A percentile compares a stretch with the other conserved stretches of the same genome.
Evolutionary conservation across 371 early-diverging fungal species (phyloP).

Genomic region (Syncephalastrum contaminatum): DNA sequence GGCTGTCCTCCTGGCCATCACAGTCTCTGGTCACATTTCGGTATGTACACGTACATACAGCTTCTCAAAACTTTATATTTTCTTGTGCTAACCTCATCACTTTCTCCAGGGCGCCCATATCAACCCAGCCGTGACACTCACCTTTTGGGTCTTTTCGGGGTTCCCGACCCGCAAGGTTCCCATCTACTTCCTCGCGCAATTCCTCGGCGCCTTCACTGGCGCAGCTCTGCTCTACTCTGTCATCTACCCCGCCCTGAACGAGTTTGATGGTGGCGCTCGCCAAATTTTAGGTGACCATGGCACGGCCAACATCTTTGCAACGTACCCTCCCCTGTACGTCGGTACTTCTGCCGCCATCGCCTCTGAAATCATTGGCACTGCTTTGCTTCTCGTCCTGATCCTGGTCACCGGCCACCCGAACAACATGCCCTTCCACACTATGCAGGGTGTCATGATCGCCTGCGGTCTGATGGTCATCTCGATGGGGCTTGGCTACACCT

Average conservation of each 20-base stretch:
- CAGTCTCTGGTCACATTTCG: constrained; percentile 72
- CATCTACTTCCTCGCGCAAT: constrained; percentile 64
- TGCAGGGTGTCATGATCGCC: constrained; percentile 69
- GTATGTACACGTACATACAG: constrained; percentile 31
- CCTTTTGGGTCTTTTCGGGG: constrained; percentile 66
- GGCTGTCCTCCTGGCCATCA: constrained; percentile 49
- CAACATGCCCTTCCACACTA: constrained; percentile 60
- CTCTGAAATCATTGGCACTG: constrained; percentile 81
- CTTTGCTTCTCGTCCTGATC: constrained; percentile 68
- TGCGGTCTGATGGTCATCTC: constrained; percentile 48
- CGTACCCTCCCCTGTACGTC: constrained; percentile 59
- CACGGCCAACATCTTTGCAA: constrained; percentile 74
- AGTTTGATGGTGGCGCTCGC: constrained; percentile 62
- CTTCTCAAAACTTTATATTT: not conserved
- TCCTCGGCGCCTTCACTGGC: constrained; percentile 70
- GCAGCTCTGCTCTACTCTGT: constrained; percentile 65
- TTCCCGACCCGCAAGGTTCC: constrained; percentile 68
- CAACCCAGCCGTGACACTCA: constrained; percentile 78
- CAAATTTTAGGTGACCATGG: constrained; percentile 49
- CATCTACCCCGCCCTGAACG: constrained; percentile 55
- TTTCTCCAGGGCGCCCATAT: constrained; percentile 69
- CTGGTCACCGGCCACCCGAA: constrained; percentile 72
- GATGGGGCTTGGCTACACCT: constrained; percentile 64
- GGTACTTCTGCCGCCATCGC: constrained; percentile 62
- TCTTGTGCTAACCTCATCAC: not conserved